A percentile compares a stretch with the other conserved stretches of the same genome.
These are phyloP conservation scores for Blastobotrys attinorum DNA, from an alignment of 805 yeast genomes.

Conservation along the genomic window DNA sequence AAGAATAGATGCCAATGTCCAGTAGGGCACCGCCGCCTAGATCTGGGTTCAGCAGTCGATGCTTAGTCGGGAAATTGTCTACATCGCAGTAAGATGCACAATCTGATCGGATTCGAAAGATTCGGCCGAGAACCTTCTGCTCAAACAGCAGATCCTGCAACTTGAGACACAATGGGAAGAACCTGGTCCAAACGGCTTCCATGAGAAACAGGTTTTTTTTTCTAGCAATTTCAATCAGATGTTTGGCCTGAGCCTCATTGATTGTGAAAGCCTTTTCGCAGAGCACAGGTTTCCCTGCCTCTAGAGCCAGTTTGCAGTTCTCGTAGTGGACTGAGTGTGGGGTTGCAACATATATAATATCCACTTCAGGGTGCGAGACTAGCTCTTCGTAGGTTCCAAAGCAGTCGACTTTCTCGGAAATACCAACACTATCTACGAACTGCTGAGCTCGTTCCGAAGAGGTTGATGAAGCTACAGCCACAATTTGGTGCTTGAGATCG, in stretches of 20 bases:
- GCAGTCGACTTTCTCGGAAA: slow-evolving; percentile 11
- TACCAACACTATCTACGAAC: slow-evolving; percentile 15
- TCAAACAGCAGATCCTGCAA: slow-evolving; percentile 33
- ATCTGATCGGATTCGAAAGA: slow-evolving; percentile 38
- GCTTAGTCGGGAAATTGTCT: slow-evolving; percentile 26
- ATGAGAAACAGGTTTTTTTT: slow-evolving; percentile 38
- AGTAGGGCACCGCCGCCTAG: slow-evolving; percentile 52
- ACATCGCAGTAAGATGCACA: slow-evolving; percentile 33
- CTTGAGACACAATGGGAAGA: slow-evolving; percentile 36
- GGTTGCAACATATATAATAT: slow-evolving; percentile 46
- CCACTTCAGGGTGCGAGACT: slow-evolving; percentile 36
- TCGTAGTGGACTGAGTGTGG: slow-evolving; percentile 48
- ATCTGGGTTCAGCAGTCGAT: slow-evolving; percentile 36
- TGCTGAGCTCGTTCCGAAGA: slow-evolving; percentile 19
- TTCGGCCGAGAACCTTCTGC: slow-evolving; percentile 39
- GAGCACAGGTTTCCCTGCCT: slow-evolving; percentile 41
- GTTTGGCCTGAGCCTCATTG: slow-evolving; percentile 37
- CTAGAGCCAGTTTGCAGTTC: slow-evolving; percentile 36
- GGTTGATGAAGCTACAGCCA: slow-evolving; percentile 23
- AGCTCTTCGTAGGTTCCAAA: slow-evolving; percentile 37
- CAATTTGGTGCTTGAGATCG: slow-evolving; percentile 23
- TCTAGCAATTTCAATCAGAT: slow-evolving; percentile 37
- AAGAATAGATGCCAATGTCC: slow-evolving; percentile 47
- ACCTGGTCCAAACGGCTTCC: slow-evolving; percentile 42
- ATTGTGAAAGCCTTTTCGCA: slow-evolving; percentile 51